Evolutionary conservation across 2,329 filamentous ascomycete genomes (phyloP), one percentile per base, ranked within the genome.

Genomic region (Colletotrichum musae): DNA sequence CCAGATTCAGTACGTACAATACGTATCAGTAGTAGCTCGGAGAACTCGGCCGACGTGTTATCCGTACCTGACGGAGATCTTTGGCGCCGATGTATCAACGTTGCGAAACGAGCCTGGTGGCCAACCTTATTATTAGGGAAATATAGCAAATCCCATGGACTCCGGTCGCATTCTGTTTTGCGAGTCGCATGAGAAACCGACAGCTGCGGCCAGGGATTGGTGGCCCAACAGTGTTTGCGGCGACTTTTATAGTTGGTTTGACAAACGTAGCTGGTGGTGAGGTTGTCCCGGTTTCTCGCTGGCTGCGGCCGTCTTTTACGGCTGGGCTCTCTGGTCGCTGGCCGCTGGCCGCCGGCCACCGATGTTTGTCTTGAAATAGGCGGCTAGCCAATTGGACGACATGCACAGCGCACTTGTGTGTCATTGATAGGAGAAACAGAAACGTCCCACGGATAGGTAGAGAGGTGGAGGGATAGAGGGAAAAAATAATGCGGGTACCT

Each of bases 231-330:
- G 61, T 56, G 43, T 70, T 57, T 67, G 50, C 67, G 36, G 57
- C 67, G 45, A 48, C 18, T 58, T 21, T 47, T 67, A 60, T 66
- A 65, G 57, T 70, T 70, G 59, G 60, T 68, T 67, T 58, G 43
- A 41, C 50, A 65, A 60, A 51, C 47, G 10, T 48, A 12, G 43
- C 48, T 21, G 18, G 13, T 58, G 39, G 39, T 45, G 53, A 54
- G 48, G 53, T 18, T 47, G 41, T 64, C 36, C 43, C 53, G 50
- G 28, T 58, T 39, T 39, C 36, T 39, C 36, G 36, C 36, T 13
- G 36, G 36, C 21, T 24, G 21, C 21, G 3, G 18, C 18, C 16
- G 48, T 52, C 21, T 24, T 52, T 21, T 21, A 15, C 21, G 48
- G 48, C 48, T 24, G 48, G 48, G 7, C 3, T 36, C 32, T 36